Conservation (phyloP, 1,284 basidiomycete genomes). For the Pulchroboletus neoregius region DNA sequence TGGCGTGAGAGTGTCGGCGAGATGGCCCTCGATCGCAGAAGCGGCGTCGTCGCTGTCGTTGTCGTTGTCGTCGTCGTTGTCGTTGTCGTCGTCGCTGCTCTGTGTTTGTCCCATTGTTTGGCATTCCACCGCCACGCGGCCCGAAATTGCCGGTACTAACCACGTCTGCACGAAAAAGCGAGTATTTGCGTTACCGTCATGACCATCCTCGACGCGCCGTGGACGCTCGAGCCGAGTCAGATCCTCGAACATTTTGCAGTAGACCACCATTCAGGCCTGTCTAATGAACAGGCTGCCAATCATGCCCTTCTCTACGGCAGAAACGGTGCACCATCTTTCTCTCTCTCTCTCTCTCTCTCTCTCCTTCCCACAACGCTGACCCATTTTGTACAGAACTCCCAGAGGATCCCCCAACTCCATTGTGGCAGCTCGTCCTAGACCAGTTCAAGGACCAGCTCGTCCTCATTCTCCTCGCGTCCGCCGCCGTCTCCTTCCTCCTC, state of each 20-base stretch:
- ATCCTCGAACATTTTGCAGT: slow-evolving; percentile 65
- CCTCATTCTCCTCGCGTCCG: slow-evolving; percentile 88
- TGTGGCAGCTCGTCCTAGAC: slow-evolving; percentile 92
- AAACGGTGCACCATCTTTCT: slow-evolving; percentile 58
- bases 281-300: not conserved
- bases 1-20: slow-evolving; percentile 28
- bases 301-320: slow-evolving; percentile 80
- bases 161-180: slow-evolving; percentile 9
- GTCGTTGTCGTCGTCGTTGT: slow-evolving; percentile 4
- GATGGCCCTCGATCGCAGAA: slow-evolving; percentile 5
- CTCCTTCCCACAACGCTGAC: slow-evolving; percentile 6
- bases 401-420: slow-evolving; percentile 84
- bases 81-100: slow-evolving; percentile 2
- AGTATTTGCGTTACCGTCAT: slow-evolving; percentile 5
- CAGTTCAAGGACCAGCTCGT: slow-evolving; percentile 98
- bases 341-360: not conserved
- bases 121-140: slow-evolving; percentile 3
- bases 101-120: slow-evolving; percentile 29
- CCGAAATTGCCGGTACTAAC: slow-evolving; percentile 4
- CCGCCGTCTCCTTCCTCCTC: slow-evolving; percentile 85
- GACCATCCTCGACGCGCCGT: slow-evolving; percentile 58
- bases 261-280: slow-evolving; percentile 51
- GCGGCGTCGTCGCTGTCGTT: slow-evolving; percentile 2
- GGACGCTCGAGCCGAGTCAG: slow-evolving; percentile 62
- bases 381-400: slow-evolving; percentile 83